A percentile compares a stretch with the other conserved stretches of the same genome.
Conservation (phyloP, 177 flowering plant species). For the Vitis hybrid region DNA sequence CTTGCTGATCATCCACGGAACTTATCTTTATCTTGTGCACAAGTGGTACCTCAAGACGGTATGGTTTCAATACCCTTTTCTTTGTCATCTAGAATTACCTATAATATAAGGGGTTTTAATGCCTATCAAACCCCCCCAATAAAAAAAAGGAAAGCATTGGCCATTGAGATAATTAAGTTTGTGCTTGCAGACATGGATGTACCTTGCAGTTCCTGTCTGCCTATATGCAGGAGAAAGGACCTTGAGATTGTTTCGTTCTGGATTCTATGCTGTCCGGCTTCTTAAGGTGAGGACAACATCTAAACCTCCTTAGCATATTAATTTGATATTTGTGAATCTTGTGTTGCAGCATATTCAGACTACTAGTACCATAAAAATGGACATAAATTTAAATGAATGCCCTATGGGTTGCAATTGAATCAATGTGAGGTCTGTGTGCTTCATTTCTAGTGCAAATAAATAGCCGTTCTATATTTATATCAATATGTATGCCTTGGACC, state of each 20-base stretch:
- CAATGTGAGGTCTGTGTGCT: too few species aligned
- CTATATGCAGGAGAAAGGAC: slow-evolving; percentile 87
- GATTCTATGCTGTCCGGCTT: slow-evolving; percentile 66
- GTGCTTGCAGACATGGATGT: slow-evolving; percentile 96
- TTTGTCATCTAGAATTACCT: background rate
- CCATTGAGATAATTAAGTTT: background rate
- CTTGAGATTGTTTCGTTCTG: slow-evolving; percentile 77
- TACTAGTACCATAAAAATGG: background rate
- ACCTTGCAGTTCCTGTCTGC: slow-evolving; percentile 75
- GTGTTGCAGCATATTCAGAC: background rate
- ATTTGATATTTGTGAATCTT: background rate
- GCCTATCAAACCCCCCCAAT: background rate
- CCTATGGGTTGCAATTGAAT: too few species aligned
- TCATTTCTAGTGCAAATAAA: too few species aligned
- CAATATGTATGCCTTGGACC: too few species aligned
- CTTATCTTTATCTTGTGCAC: slow-evolving; percentile 76
- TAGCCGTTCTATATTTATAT: too few species aligned
- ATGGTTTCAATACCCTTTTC: slow-evolving; percentile 5
- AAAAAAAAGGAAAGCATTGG: background rate
- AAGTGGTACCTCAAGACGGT: slow-evolving; percentile 88
- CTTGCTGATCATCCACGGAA: slow-evolving; percentile 81
- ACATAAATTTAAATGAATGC: too few species aligned
- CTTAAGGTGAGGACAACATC: slow-evolving; percentile 56
- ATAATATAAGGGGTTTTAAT: background rate
- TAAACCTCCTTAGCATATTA: background rate